phyloP scores from a whole-genome alignment of 2,329 filamentous ascomycete species.

The Colletotrichum sp. region DNA sequence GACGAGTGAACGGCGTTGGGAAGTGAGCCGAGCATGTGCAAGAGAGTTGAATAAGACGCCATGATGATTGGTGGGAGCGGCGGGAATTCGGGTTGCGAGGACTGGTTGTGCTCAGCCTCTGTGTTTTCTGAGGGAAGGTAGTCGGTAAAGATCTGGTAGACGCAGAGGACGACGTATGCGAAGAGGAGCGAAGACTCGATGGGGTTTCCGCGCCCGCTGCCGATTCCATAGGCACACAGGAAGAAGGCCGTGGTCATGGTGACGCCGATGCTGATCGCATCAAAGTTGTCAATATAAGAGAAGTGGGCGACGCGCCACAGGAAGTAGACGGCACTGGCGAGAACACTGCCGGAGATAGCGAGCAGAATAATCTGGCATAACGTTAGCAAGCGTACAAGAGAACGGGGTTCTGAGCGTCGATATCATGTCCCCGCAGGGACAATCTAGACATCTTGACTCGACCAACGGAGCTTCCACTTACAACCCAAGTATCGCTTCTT shows the following conservation, averaged over 20 bases:
- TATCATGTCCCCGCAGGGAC: neutral
- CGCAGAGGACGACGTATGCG: constrained; percentile 96
- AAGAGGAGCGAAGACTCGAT: constrained; percentile 20
- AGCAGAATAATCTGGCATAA: constrained; percentile 79
- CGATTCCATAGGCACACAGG: constrained; percentile 91
- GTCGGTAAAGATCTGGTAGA: constrained; percentile 99
- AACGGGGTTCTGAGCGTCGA: neutral
- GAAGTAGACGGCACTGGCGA: constrained; percentile 94
- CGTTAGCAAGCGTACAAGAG: constrained; percentile 33
- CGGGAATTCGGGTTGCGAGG: constrained; percentile 83
- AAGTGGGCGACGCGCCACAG: constrained; percentile 95
- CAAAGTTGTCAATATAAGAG: constrained; percentile 89
- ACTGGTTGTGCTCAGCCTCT: constrained; percentile 51
- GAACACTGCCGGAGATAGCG: constrained; percentile 86
- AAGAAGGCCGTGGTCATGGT: constrained; percentile 93
- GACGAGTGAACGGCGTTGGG: constrained; percentile 83
- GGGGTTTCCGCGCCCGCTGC: constrained; percentile 90
- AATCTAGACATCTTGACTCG: neutral
- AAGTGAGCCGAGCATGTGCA: constrained; percentile 83
- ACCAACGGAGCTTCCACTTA: constrained; percentile 49
- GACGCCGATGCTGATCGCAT: constrained; percentile 90
- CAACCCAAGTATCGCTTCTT: constrained; percentile 95
- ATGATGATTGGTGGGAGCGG: constrained; percentile 98
- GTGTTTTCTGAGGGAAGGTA: constrained; percentile 82
- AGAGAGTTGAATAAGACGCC: constrained; percentile 93